These are phyloP conservation scores for Eucalyptus sideroxylon DNA, from an alignment of 345 rosid species.

Conservation along the genomic window DNA sequence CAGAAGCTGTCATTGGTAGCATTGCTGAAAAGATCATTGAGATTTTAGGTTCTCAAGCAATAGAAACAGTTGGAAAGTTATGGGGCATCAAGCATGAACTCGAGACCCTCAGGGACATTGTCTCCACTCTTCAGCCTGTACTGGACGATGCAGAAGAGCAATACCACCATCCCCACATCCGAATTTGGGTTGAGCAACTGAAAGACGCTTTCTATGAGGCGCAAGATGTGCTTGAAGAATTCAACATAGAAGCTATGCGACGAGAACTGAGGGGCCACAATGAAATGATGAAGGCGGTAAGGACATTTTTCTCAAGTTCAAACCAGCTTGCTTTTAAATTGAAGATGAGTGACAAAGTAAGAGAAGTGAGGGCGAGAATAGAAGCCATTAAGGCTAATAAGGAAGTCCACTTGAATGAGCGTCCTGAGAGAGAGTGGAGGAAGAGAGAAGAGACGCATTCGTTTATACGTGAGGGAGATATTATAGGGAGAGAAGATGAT, in stretches of 20 bases:
- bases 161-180: accelerated
- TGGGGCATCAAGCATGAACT: background rate
- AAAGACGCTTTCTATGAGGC: too few relatives aligned
- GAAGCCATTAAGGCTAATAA: accelerated
- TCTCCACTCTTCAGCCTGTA: too few relatives aligned
- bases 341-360: too few relatives aligned
- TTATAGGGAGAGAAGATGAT: background rate
- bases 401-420: accelerated
- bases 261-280: too few relatives aligned
- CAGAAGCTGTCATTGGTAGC: background rate
- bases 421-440: accelerated
- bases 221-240: too few relatives aligned
- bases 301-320: too few relatives aligned
- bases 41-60: accelerated
- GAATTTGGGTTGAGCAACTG: accelerated
- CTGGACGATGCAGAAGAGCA: background rate
- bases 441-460: background rate
- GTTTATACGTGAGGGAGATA: background rate
- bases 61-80: background rate
- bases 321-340: too few relatives aligned
- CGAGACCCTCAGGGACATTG: accelerated
- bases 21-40: background rate
- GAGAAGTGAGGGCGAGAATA: too few relatives aligned
- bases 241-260: too few relatives aligned
- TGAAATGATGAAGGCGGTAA: too few relatives aligned